Conservation (phyloP, 2,329 filamentous ascomycete species). For the Fusarium kyushuense region DNA sequence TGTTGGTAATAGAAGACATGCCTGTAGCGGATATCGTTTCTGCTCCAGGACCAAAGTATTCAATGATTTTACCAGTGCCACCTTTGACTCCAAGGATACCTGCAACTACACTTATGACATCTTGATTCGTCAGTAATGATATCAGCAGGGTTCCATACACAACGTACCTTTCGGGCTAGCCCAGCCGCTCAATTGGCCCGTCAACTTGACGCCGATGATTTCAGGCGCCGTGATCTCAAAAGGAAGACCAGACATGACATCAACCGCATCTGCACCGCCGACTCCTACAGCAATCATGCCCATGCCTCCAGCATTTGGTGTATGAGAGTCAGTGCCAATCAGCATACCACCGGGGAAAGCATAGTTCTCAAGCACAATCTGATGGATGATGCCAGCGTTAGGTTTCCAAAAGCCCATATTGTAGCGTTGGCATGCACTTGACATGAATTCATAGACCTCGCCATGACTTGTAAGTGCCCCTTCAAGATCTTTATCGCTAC, state of each 20-base stretch:
- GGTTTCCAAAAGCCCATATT: conserved; percentile 97
- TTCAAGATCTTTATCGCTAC: conserved; percentile 87
- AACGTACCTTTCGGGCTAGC: conserved; percentile 54
- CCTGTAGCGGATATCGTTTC: conserved; percentile 90
- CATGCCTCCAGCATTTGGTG: conserved; percentile 92
- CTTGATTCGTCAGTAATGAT: not conserved
- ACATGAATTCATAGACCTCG: conserved; percentile 97
- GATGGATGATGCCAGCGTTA: conserved; percentile 94
- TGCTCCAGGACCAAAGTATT: conserved; percentile 92
- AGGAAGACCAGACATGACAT: conserved; percentile 93
- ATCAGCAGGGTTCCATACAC: not conserved
- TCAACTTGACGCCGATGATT: conserved; percentile 85
- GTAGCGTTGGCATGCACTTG: conserved; percentile 89
- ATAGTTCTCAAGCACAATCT: conserved; percentile 99
- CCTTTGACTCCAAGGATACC: conserved; percentile 83
- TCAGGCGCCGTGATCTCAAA: conserved; percentile 99
- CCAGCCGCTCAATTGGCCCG: conserved; percentile 88
- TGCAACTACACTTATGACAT: conserved; percentile 10
- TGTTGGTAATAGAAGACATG: conserved; percentile 91
- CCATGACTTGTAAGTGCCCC: conserved; percentile 90
- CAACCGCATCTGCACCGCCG: conserved; percentile 95
- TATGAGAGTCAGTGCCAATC: conserved; percentile 97
- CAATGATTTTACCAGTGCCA: conserved; percentile 93
- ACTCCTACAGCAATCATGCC: conserved; percentile 96
- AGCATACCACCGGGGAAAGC: conserved; percentile 98